Conservation (phyloP, 1,139 yeast genomes). For the Taphrina deformans region DNA sequence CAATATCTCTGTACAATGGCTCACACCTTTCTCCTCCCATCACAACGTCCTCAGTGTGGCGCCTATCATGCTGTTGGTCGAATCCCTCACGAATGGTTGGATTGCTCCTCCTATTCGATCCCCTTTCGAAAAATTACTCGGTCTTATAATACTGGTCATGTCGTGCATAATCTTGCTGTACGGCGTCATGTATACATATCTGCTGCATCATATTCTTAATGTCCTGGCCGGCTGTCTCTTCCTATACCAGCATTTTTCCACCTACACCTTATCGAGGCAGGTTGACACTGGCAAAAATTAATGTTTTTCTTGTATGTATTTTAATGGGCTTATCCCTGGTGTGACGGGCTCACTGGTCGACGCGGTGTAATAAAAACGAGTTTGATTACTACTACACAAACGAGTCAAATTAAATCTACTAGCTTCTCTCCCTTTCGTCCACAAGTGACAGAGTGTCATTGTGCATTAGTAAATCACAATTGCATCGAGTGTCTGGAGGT, state of each 20-base stretch:
- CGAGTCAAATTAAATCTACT: neutral
- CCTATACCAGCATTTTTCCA: constrained; percentile 7
- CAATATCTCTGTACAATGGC: constrained; percentile 43
- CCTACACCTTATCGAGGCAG: neutral
- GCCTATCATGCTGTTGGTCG: constrained; percentile 44
- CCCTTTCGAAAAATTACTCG: constrained; percentile 38
- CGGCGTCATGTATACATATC: constrained; percentile 46
- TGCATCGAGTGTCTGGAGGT: neutral
- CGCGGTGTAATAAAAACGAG: neutral
- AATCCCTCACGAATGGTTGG: constrained; percentile 41
- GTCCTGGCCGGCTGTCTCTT: constrained; percentile 39
- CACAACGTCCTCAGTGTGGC: constrained; percentile 44
- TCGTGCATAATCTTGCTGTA: constrained; percentile 42
- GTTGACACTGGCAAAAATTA: neutral
- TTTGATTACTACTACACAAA: neutral
- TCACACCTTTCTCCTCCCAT: constrained; percentile 43
- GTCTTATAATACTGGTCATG: constrained; percentile 41
- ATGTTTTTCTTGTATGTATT: constrained; percentile 2
- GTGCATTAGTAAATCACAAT: too few relatives aligned
- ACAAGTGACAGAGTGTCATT: too few relatives aligned
- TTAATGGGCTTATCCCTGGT: neutral
- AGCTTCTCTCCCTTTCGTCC: too few relatives aligned
- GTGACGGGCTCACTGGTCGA: neutral
- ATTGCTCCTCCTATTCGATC: constrained; percentile 42
- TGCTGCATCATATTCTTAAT: constrained; percentile 45